Evolutionary conservation across 106 monocot genomes (phyloP).

Genomic region (Allium sativum): DNA sequence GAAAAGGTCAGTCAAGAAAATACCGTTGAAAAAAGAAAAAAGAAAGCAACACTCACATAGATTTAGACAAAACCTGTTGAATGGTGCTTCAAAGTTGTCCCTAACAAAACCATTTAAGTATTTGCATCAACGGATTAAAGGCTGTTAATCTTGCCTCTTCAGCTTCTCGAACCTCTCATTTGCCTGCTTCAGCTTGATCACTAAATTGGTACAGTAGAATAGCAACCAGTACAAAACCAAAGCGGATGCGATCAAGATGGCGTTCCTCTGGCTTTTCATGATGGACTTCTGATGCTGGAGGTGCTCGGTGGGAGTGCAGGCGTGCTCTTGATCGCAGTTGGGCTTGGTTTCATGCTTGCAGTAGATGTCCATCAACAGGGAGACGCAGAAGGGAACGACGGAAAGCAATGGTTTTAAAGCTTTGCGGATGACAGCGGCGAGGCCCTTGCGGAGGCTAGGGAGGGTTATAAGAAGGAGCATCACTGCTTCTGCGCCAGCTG

Average conservation of each 20-base stretch:
- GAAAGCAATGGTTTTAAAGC: constrained; percentile 63
- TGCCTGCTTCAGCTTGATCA: constrained; percentile 35
- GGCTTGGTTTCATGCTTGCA: constrained; percentile 79
- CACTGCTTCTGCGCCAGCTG: constrained; percentile 68
- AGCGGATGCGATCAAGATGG: constrained; percentile 57
- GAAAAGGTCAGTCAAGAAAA: too few relatives aligned
- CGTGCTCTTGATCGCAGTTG: constrained; percentile 46
- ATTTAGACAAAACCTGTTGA: too few relatives aligned
- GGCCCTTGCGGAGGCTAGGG: constrained; percentile 50
- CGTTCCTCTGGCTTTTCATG: constrained; percentile 82
- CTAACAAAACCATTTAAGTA: background rate
- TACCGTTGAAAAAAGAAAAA: constrained; percentile 23
- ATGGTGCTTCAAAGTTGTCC: too few relatives aligned
- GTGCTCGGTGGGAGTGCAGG: constrained; percentile 62
- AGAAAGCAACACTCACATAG: background rate
- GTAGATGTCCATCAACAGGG: constrained; percentile 70
- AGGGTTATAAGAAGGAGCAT: constrained; percentile 75
- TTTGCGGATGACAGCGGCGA: constrained; percentile 35
- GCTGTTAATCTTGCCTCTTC: constrained; percentile 28
- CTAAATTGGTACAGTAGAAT: constrained; percentile 44
- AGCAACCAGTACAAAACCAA: constrained; percentile 71
- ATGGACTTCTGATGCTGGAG: constrained; percentile 64
- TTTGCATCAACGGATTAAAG: background rate
- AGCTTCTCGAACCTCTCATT: constrained; percentile 53
- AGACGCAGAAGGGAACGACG: constrained; percentile 73